These are phyloP conservation scores for Leucocoprinus leucothites DNA, from an alignment of 768 basidiomycete genomes.

Conservation along the genomic window DNA sequence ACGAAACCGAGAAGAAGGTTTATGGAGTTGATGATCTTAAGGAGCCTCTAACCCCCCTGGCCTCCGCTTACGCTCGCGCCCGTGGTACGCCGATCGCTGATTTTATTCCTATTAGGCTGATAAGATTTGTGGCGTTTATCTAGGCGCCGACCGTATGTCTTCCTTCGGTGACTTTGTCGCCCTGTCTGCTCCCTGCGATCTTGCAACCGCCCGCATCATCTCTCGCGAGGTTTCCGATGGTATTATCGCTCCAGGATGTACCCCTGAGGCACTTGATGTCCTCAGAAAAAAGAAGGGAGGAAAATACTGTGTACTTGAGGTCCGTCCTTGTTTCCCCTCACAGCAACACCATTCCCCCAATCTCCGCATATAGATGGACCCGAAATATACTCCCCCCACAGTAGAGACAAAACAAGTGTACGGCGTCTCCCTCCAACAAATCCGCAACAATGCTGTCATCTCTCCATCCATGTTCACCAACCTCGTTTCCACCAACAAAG, in stretches of 20 bases:
- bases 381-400: slow-evolving; percentile 71
- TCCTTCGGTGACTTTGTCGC: slow-evolving; percentile 99
- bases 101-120: neutral
- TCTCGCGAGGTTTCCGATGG: slow-evolving; percentile 99
- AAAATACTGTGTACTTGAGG: slow-evolving; percentile 97
- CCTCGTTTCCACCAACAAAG: slow-evolving; percentile 85
- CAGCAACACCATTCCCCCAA: neutral
- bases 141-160: slow-evolving; percentile 98
- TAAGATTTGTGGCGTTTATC: slow-evolving; percentile 1
- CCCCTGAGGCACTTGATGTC: slow-evolving; percentile 82
- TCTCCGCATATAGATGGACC: slow-evolving; percentile 73
- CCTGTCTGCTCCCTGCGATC: slow-evolving; percentile 87
- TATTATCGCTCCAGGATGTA: slow-evolving; percentile 94
- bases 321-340: slow-evolving; percentile 25
- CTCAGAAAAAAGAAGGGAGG: slow-evolving; percentile 96
- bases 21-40: slow-evolving; percentile 97
- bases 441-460: slow-evolving; percentile 87
- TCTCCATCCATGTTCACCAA: slow-evolving; percentile 78
- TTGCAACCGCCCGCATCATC: slow-evolving; percentile 94
- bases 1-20: slow-evolving; percentile 85
- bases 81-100: slow-evolving; percentile 53
- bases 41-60: slow-evolving; percentile 83
- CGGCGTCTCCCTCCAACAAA: slow-evolving; percentile 87
- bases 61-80: slow-evolving; percentile 93
- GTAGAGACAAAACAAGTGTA: slow-evolving; percentile 95